Evolutionary conservation across 805 yeast genomes (phyloP).

Genomic region (Ogataea nitratoaversa): DNA sequence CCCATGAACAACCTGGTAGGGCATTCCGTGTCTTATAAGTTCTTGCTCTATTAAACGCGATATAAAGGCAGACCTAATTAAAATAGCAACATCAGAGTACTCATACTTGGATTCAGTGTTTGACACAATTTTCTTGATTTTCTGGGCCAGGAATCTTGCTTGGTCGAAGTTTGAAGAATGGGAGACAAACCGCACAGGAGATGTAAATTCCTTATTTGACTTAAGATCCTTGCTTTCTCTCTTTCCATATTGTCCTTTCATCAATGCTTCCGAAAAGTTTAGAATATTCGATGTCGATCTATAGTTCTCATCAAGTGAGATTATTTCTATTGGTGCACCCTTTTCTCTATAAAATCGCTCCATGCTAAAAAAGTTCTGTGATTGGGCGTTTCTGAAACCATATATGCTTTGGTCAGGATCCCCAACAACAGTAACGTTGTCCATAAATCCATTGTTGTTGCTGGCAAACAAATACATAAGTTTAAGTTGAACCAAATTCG

Average conservation of each 20-base stretch:
- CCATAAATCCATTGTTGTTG: conserved; percentile 34
- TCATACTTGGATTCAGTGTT: conserved; percentile 40
- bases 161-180: conserved; percentile 17
- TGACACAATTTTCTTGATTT: conserved; percentile 39
- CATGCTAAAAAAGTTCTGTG: conserved; percentile 62
- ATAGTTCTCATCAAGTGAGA: conserved; percentile 65
- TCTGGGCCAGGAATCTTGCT: not conserved
- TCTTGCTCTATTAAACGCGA: conserved; percentile 63
- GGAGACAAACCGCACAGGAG: conserved; percentile 44
- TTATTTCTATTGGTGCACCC: conserved; percentile 16
- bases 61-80: conserved; percentile 62
- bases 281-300: conserved; percentile 72
- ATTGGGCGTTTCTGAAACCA: conserved; percentile 77
- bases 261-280: conserved; percentile 57
- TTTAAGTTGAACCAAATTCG: conserved; percentile 71
- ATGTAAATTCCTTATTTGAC: conserved; percentile 41
- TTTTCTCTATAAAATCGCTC: conserved; percentile 27
- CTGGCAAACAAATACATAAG: conserved; percentile 53
- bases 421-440: conserved; percentile 83
- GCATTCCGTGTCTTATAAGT: conserved; percentile 50
- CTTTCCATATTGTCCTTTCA: conserved; percentile 50
- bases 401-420: conserved; percentile 97
- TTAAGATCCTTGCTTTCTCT: conserved; percentile 40
- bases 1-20: conserved; percentile 69
- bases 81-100: conserved; percentile 63